These are phyloP conservation scores for Passiflora organensis DNA, from an alignment of 345 rosid species.

Conservation along the genomic window DNA sequence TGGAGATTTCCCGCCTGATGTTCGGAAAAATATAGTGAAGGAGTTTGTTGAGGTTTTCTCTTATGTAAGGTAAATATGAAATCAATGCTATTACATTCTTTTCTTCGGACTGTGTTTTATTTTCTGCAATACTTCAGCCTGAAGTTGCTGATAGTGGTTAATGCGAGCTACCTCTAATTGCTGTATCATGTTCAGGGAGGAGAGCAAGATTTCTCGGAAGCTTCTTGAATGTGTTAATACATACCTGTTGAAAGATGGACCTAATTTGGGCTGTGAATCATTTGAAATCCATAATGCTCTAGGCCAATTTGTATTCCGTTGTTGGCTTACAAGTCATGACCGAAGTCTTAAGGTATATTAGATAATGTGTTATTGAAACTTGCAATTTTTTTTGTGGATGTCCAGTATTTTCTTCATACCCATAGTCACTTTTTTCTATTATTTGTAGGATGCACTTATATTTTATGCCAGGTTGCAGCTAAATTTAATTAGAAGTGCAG, in stretches of 20 bases:
- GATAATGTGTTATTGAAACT: constrained; percentile 4
- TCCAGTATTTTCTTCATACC: not conserved
- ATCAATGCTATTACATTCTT: not conserved
- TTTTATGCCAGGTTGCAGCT: constrained; percentile 69
- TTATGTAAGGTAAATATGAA: constrained; percentile 44
- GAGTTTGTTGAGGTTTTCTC: constrained; percentile 70
- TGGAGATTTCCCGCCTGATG: constrained; percentile 70
- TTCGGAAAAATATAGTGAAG: constrained; percentile 53
- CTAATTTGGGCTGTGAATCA: constrained; percentile 65
- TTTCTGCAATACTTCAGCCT: constrained; percentile 6
- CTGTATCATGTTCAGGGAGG: constrained; percentile 56
- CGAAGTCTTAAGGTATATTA: constrained; percentile 61
- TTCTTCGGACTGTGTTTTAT: constrained; percentile 13
- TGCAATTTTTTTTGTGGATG: constrained; percentile 4
- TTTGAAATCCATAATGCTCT: constrained; percentile 63
- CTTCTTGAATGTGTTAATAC: constrained; percentile 78
- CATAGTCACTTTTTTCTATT: not conserved
- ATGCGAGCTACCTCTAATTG: constrained; percentile 13
- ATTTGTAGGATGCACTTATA: constrained; percentile 63
- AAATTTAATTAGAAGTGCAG: constrained; percentile 53
- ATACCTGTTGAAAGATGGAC: constrained; percentile 77
- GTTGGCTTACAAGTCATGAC: constrained; percentile 76
- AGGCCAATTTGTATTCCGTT: constrained; percentile 52
- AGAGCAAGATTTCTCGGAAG: constrained; percentile 85
- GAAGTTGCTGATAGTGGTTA: constrained; percentile 1